phyloP scores from a whole-genome alignment of 1,284 basidiomycete species.

The Marasmius tenuissimus region DNA sequence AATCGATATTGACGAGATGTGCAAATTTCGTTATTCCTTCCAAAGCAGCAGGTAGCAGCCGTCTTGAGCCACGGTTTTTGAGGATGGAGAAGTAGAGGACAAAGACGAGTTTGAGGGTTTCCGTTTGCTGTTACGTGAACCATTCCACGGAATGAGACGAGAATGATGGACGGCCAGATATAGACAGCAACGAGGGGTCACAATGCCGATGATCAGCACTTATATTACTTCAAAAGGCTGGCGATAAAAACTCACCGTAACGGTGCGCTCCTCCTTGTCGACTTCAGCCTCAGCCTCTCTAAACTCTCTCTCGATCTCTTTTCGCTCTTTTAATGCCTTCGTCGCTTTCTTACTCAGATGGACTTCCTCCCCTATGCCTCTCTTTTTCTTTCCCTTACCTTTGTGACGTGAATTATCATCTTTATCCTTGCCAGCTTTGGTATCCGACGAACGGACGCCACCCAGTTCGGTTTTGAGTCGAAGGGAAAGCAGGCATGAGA shows the following conservation, averaged over 20 bases:
- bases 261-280: conserved; percentile 87
- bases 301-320: conserved; percentile 87
- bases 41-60: conserved; percentile 85
- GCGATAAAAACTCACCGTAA: conserved; percentile 57
- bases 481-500: conserved; percentile 84
- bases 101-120: conserved; percentile 97
- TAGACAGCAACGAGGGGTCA: too few species aligned
- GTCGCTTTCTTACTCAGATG: conserved; percentile 87
- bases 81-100: conserved; percentile 97
- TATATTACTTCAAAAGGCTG: background rate
- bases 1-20: conserved; percentile 97
- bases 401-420: conserved; percentile 37
- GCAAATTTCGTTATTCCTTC: conserved; percentile 93
- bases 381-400: conserved; percentile 47
- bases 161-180: conserved; percentile 7
- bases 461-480: conserved; percentile 87
- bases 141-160: conserved; percentile 5
- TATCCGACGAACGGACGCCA: conserved; percentile 70
- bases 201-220: too few species aligned
- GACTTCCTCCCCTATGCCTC: conserved; percentile 63
- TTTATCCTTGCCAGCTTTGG: conserved; percentile 56
- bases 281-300: conserved; percentile 94
- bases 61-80: conserved; percentile 82
- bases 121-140: conserved; percentile 74
- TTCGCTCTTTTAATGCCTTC: conserved; percentile 78